Evolutionary conservation across 371 early-diverging fungal species (phyloP).

Genomic region (Zopfochytrium polystomum): DNA sequence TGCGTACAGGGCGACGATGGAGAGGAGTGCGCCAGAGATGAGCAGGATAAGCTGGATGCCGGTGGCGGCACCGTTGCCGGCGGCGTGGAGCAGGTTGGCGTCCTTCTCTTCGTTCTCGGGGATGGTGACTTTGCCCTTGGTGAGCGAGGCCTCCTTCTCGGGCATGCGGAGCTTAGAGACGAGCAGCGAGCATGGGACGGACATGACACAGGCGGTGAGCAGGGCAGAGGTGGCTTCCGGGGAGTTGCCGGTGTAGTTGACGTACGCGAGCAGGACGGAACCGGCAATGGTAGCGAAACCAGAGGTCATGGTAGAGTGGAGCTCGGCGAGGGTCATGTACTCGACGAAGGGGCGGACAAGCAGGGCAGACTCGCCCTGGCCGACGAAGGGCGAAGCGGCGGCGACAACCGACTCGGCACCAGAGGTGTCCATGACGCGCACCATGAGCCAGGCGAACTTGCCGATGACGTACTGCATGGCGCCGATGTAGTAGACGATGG

Average conservation of each 20-base stretch:
- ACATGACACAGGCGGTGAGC: conserved; percentile 85
- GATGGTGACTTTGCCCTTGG: conserved; percentile 60
- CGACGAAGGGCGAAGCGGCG: conserved; percentile 69
- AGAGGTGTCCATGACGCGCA: conserved; percentile 70
- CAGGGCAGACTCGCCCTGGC: conserved; percentile 82
- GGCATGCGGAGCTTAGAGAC: conserved; percentile 85
- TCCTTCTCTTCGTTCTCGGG: conserved; percentile 65
- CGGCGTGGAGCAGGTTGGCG: conserved; percentile 76
- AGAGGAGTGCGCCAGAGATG: conserved; percentile 73
- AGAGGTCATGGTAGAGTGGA: conserved; percentile 87
- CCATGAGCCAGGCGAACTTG: conserved; percentile 66
- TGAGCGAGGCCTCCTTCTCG: conserved; percentile 74
- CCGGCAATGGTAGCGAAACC: conserved; percentile 87
- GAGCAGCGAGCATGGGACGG: conserved; percentile 82
- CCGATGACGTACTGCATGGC: conserved; percentile 79
- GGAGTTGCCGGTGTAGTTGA: conserved; percentile 29
- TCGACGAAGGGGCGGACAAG: conserved; percentile 78
- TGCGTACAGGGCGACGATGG: conserved; percentile 68
- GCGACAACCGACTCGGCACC: conserved; percentile 88
- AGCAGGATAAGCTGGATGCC: conserved; percentile 75
- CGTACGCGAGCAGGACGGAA: conserved; percentile 68
- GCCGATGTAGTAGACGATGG: conserved; percentile 80
- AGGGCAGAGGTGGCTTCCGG: conserved; percentile 22
- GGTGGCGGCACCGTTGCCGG: conserved; percentile 80
- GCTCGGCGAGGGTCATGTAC: conserved; percentile 80